Conservation (phyloP, 2,329 filamentous ascomycete genomes). For the Talaromyces funiculosus region DNA sequence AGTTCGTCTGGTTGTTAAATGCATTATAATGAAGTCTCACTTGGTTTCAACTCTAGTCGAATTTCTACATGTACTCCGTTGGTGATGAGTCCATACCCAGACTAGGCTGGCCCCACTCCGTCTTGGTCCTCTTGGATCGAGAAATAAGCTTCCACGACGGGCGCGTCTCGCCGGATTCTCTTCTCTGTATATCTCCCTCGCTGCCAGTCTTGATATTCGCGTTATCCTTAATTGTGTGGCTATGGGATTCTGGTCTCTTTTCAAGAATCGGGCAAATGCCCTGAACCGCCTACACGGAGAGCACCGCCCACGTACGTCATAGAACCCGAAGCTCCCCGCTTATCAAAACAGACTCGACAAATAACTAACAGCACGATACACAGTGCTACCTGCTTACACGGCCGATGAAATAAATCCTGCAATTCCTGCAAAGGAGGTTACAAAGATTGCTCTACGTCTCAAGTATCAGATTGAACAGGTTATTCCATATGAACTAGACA, state of each 20-base stretch:
- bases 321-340: slow-evolving; percentile 1
- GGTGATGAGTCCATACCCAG: neutral
- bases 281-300: slow-evolving; percentile 33
- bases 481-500: slow-evolving; percentile 83
- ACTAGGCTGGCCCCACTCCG: neutral
- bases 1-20: neutral
- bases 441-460: slow-evolving; percentile 79
- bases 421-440: slow-evolving; percentile 72
- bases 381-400: slow-evolving; percentile 40
- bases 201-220: neutral
- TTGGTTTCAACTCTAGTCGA: neutral
- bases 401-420: slow-evolving; percentile 50
- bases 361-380: neutral
- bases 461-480: slow-evolving; percentile 87
- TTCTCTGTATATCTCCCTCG: neutral
- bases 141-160: neutral
- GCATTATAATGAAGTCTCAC: neutral
- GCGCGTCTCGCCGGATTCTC: neutral
- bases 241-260: slow-evolving; percentile 39
- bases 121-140: too few species aligned
- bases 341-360: neutral
- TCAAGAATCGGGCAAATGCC: slow-evolving; percentile 24
- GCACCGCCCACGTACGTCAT: slow-evolving; percentile 37
- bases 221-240: neutral
- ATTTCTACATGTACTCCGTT: neutral